Conservation (phyloP, 1,284 basidiomycete species). For the Papiliotrema laurentii region DNA sequence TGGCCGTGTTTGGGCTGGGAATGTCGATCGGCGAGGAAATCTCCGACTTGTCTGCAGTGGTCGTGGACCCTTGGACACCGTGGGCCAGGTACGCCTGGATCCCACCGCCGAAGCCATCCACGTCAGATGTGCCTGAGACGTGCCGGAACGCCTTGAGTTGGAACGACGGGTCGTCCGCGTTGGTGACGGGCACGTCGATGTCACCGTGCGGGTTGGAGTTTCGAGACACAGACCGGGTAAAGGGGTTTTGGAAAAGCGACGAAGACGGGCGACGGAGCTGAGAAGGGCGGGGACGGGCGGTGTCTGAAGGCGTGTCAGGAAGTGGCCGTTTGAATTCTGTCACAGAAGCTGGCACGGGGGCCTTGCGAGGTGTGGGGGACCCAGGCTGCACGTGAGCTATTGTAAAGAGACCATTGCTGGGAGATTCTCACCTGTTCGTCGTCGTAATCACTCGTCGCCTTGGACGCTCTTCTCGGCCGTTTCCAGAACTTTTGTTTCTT, state of each 20-base stretch:
- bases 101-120: constrained; percentile 18
- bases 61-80: constrained; percentile 13
- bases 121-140: constrained; percentile 35
- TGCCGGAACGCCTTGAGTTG: constrained; percentile 45
- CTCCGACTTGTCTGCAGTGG: constrained; percentile 1
- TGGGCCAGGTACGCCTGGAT: constrained; percentile 18
- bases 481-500: constrained; percentile 30
- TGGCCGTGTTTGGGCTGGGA: neutral
- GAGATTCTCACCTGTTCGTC: constrained; percentile 10
- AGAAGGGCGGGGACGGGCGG: constrained; percentile 10
- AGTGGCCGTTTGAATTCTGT: too few species aligned
- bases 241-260: constrained; percentile 34
- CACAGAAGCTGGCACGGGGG: neutral
- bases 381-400: constrained; percentile 5
- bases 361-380: constrained; percentile 13
- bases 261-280: constrained; percentile 32
- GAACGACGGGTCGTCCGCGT: constrained; percentile 38
- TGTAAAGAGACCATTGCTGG: neutral
- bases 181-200: constrained; percentile 11
- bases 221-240: constrained; percentile 31
- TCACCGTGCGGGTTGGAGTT: constrained; percentile 19
- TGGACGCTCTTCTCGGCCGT: constrained; percentile 15
- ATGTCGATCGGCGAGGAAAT: neutral
- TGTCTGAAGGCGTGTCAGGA: constrained; percentile 1
- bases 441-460: constrained; percentile 7